Evolutionary conservation across 352 stramenopile species (phyloP).

Genomic region (Aphanomyces euteiches): DNA sequence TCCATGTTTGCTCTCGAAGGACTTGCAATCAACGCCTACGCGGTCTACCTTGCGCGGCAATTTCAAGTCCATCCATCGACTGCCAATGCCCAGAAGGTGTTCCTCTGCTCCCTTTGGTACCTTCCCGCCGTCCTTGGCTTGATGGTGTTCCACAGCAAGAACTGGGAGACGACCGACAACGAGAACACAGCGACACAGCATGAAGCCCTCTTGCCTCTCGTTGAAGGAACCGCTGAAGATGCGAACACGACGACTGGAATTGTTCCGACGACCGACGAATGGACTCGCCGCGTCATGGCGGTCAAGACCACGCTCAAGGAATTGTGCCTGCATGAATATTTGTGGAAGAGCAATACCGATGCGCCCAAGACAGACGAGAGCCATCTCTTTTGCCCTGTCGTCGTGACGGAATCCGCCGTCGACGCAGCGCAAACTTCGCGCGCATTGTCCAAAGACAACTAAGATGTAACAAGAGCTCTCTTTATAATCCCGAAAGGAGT

Average conservation of each 20-base stretch:
- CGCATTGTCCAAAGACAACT: conserved; percentile 1
- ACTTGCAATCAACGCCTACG: conserved; percentile 93
- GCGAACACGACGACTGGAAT: conserved; percentile 46
- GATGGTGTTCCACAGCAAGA: conserved; percentile 96
- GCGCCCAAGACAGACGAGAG: conserved; percentile 62
- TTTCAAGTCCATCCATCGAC: conserved; percentile 95
- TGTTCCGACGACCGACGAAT: conserved; percentile 40
- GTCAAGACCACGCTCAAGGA: conserved; percentile 69
- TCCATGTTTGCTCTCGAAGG: conserved; percentile 99
- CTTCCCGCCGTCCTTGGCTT: conserved; percentile 95
- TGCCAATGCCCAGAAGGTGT: conserved; percentile 94
- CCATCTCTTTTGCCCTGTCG: conserved; percentile 74
- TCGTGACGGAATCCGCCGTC: conserved; percentile 59
- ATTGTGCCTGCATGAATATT: conserved; percentile 77
- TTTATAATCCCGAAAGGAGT: conserved; percentile 84
- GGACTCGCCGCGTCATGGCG: conserved; percentile 60
- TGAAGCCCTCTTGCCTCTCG: conserved; percentile 66
- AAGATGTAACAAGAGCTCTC: neutral
- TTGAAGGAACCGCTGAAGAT: conserved; percentile 59
- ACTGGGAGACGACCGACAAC: conserved; percentile 71
- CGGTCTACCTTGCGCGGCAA: conserved; percentile 91
- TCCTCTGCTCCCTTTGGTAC: conserved; percentile 97
- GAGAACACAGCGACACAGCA: conserved; percentile 48
- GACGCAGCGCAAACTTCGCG: conserved; percentile 55
- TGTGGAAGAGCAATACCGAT: conserved; percentile 51